These are phyloP conservation scores for Euphorbia schlechtendalii DNA, from an alignment of 441 rosid species.

Conservation along the genomic window DNA sequence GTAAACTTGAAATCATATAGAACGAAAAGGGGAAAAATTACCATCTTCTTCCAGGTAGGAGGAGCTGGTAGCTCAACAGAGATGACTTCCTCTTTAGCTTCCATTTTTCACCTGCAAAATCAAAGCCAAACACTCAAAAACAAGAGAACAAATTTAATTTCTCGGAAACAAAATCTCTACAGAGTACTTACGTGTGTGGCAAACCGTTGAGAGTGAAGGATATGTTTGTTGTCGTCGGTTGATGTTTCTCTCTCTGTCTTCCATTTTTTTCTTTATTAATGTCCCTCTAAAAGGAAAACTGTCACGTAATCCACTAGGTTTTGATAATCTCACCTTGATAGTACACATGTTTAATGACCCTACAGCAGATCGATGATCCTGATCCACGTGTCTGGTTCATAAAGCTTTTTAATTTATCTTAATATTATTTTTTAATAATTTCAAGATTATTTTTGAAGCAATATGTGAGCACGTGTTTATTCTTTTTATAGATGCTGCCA, in stretches of 20 bases:
- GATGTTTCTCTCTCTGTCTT: constrained; percentile 6
- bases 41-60: constrained; percentile 90
- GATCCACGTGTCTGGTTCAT: not conserved
- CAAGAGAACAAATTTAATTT: not conserved
- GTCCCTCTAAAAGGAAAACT: constrained; percentile 1
- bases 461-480: no score
- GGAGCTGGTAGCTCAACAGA: constrained; percentile 93
- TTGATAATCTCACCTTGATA: constrained; percentile 6
- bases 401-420: no score
- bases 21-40: constrained; percentile 17
- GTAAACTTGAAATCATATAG: no score
- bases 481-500: no score
- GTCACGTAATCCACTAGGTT: constrained; percentile 11
- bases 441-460: no score
- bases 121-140: constrained; percentile 1
- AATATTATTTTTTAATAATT: no score
- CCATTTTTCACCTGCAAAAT: constrained; percentile 45
- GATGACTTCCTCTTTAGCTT: constrained; percentile 56
- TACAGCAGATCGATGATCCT: not conserved
- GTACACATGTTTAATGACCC: constrained; percentile 4
- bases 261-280: no score
- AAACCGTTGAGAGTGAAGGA: constrained; percentile 31
- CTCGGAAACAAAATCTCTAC: not conserved
- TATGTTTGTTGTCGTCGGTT: constrained; percentile 17
- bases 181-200: constrained; percentile 15